Evolutionary conservation across 2,329 filamentous ascomycete species (phyloP), one percentile per base, ranked within the genome.

Genomic region (Fusarium sulawesiense): DNA sequence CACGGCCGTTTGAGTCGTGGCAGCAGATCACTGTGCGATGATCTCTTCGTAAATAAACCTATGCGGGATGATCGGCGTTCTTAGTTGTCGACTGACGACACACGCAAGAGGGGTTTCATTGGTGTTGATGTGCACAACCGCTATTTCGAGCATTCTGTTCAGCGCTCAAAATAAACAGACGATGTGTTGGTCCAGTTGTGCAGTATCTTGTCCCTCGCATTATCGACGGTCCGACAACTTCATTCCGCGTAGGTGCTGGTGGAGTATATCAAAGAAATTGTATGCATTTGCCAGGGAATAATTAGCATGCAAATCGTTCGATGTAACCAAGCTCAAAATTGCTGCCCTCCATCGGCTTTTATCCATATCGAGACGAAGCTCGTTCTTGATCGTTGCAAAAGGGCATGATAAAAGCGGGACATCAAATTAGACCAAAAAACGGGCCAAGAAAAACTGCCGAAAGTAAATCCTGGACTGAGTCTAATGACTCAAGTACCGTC

Each of bases 401-500:
- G 49, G 27, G 23, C 51, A 27, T 51, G 55, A 50, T 47, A 30
- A 65, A 70, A 70, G 68, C 64, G 68, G 68, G 68, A 70, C 67
- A 40, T 60, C 32, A 68, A 60, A 70, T 71, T 71, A 56, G 64
- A 68, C 51, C 51, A 46, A 68, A 55, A 51, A 51, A 51, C 44
- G 45, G 58, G 59, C 67, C 67, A 68, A 66, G 61, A 41, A 69
- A 68, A 69, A 68, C 46, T 68, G 65, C 66, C 66, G 66, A 68
- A 60, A 65, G 47, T 47, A 42, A 51, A 56, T 66, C 34, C 42
- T 66, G 44, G 56, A 64, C 51, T 27, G 56, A 50, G 56, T 51
- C 66, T 66, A 70, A 69, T 69, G 66, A 70, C 61, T 66, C 66
- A 66, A 70, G 64, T 64, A 56, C 67, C 64, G 67, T 61, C 18